Conservation (phyloP, 2,329 filamentous ascomycete genomes). For the Colletotrichum spaethianum region DNA sequence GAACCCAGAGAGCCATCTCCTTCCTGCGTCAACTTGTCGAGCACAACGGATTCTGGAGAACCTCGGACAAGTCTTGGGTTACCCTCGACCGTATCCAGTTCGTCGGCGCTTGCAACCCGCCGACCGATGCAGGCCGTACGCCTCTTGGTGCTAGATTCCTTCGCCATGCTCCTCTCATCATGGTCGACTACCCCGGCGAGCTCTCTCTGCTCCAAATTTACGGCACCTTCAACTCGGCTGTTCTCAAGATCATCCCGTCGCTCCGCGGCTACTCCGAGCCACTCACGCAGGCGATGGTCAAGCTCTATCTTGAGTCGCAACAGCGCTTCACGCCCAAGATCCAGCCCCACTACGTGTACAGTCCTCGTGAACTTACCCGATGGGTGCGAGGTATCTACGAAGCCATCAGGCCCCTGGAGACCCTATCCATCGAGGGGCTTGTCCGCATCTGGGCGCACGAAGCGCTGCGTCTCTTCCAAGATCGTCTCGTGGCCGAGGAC, state of each 20-base stretch:
- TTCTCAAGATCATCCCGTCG: conserved; percentile 96
- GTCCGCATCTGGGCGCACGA: conserved; percentile 99
- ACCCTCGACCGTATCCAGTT: conserved; percentile 98
- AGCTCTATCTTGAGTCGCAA: conserved; percentile 95
- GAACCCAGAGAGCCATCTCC: conserved; percentile 96
- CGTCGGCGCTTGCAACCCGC: conserved; percentile 98
- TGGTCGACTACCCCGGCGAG: conserved; percentile 99
- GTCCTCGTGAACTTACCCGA: conserved; percentile 95
- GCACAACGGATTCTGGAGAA: conserved; percentile 99
- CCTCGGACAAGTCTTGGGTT: conserved; percentile 97
- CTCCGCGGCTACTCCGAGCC: conserved; percentile 95
- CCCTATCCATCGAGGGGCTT: conserved; percentile 88
- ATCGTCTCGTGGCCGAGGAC: conserved; percentile 94
- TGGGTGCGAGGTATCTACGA: conserved; percentile 99
- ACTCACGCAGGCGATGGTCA: conserved; percentile 97
- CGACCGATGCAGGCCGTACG: conserved; percentile 96
- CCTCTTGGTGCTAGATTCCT: conserved; percentile 94
- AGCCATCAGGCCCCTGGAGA: conserved; percentile 92
- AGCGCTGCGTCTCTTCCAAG: conserved; percentile 94
- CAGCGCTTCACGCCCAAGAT: conserved; percentile 95
- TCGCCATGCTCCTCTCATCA: conserved; percentile 96
- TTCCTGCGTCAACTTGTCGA: conserved; percentile 98
- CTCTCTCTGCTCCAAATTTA: conserved; percentile 97
- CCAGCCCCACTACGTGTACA: conserved; percentile 99
- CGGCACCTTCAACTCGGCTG: conserved; percentile 95